A percentile compares a stretch with the other conserved stretches of the same genome.
Evolutionary conservation across 2,329 filamentous ascomycete genomes (phyloP).

Genomic region (Davidsoniella neocaledoniae): DNA sequence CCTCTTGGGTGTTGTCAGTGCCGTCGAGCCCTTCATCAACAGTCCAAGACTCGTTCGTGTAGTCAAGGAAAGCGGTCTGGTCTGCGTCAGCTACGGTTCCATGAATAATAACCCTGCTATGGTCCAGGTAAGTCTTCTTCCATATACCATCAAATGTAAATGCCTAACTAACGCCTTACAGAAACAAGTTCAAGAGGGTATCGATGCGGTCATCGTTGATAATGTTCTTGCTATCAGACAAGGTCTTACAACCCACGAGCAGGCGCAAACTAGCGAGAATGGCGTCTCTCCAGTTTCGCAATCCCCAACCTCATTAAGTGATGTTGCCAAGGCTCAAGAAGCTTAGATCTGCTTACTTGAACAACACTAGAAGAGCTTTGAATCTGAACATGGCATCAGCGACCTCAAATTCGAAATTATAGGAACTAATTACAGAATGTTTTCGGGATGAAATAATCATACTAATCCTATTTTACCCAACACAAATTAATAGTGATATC

Average conservation of each 20-base stretch:
- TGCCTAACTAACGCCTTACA: slow-evolving; percentile 21
- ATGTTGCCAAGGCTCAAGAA: no score
- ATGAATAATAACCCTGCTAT: slow-evolving; percentile 76
- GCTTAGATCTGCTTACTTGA: no score
- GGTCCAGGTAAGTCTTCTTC: slow-evolving; percentile 52
- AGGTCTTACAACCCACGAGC: slow-evolving; percentile 45
- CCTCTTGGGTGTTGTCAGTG: slow-evolving; percentile 73
- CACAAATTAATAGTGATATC: no score
- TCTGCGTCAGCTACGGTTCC: slow-evolving; percentile 88
- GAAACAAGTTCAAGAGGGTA: slow-evolving; percentile 84
- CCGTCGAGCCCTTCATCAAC: slow-evolving; percentile 75
- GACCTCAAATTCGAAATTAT: no score
- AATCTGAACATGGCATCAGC: no score
- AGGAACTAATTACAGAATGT: no score
- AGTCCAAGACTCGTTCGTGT: slow-evolving; percentile 79
- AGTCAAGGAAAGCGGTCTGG: slow-evolving; percentile 83
- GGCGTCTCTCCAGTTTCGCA: background rate
- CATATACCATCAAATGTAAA: background rate
- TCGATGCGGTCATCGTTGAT: slow-evolving; percentile 96
- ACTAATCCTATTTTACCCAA: no score
- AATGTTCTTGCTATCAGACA: slow-evolving; percentile 85
- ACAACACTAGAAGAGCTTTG: no score
- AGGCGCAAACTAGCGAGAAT: slow-evolving; percentile 4
- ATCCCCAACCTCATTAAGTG: no score
- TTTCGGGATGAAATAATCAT: no score